Evolutionary conservation across 805 yeast genomes (phyloP).

Genomic region (Nakazawaea siamensis): DNA sequence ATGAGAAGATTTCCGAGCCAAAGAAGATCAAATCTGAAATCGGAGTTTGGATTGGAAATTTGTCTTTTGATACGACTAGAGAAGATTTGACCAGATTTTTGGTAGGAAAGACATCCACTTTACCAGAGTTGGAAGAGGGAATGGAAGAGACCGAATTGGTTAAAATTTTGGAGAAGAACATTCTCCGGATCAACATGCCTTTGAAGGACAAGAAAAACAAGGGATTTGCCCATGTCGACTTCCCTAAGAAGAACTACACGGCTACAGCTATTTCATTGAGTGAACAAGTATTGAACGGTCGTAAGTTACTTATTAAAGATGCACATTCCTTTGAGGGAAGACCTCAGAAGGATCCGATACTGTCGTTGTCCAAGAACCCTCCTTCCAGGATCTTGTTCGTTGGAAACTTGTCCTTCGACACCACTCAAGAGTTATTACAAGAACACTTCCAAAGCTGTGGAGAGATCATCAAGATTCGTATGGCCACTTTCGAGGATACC

Average conservation of each 20-base stretch:
- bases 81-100: conserved; percentile 67
- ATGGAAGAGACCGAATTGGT: conserved; percentile 19
- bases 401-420: conserved; percentile 89
- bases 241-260: conserved; percentile 52
- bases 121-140: conserved; percentile 20
- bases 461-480: conserved; percentile 72
- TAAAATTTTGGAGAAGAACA: conserved; percentile 44
- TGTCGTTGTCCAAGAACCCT: conserved; percentile 57
- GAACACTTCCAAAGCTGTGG: conserved; percentile 91
- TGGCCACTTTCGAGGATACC: conserved; percentile 96
- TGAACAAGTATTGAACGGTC: conserved; percentile 70
- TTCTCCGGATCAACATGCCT: conserved; percentile 79
- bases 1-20: conserved; percentile 25
- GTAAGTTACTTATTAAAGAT: conserved; percentile 79
- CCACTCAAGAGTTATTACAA: conserved; percentile 69
- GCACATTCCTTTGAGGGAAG: conserved; percentile 81
- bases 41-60: conserved; percentile 94
- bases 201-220: conserved; percentile 55
- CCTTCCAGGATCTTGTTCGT: conserved; percentile 86
- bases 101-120: conserved; percentile 43
- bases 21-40: conserved; percentile 35
- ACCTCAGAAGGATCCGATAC: conserved; percentile 48
- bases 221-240: conserved; percentile 91
- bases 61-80: conserved; percentile 74
- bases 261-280: conserved; percentile 55